Evolutionary conservation across 495 filamentous ascomycete genomes (phyloP).

Genomic region (Aspergillus haitiensis): DNA sequence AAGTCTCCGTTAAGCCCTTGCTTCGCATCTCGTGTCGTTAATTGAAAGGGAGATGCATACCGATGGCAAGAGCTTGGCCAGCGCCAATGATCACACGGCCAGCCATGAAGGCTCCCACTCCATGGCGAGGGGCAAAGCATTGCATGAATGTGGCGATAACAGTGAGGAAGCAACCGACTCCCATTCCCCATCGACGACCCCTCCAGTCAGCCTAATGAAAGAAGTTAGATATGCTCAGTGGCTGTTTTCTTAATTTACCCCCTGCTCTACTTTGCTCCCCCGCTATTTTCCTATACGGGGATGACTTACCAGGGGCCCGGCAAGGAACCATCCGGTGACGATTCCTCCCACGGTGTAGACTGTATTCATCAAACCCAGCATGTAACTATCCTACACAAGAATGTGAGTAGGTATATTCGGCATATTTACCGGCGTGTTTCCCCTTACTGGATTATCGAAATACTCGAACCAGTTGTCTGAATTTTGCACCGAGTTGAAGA

Average conservation of each 20-base stretch:
- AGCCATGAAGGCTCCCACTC: slow-evolving; percentile 59
- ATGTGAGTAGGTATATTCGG: background rate
- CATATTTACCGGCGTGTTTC: too few species aligned
- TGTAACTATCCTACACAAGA: slow-evolving; percentile 31
- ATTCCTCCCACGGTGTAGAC: slow-evolving; percentile 64
- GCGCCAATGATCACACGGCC: slow-evolving; percentile 62
- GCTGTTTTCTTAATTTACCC: background rate
- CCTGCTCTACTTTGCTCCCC: too few species aligned
- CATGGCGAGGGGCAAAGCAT: slow-evolving; percentile 53
- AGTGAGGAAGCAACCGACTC: slow-evolving; percentile 52
- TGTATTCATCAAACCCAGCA: slow-evolving; percentile 59
- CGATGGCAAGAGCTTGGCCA: slow-evolving; percentile 62
- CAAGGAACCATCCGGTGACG: slow-evolving; percentile 59
- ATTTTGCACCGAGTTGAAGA: slow-evolving; percentile 63
- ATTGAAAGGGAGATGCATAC: too few species aligned
- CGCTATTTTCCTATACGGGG: too few species aligned
- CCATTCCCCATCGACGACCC: slow-evolving; percentile 59
- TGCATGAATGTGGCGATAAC: slow-evolving; percentile 64
- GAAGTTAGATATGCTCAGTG: background rate
- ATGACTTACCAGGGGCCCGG: slow-evolving; percentile 42
- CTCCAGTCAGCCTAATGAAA: slow-evolving; percentile 43
- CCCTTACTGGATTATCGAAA: slow-evolving; percentile 47
- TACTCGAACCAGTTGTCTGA: slow-evolving; percentile 57
- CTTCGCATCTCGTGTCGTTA: too few species aligned
- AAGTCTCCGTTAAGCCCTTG: background rate